A percentile compares a stretch with the other conserved stretches of the same genome.
Evolutionary conservation across 2,329 filamentous ascomycete species (phyloP).

Genomic region (Apiospora malaysiana): DNA sequence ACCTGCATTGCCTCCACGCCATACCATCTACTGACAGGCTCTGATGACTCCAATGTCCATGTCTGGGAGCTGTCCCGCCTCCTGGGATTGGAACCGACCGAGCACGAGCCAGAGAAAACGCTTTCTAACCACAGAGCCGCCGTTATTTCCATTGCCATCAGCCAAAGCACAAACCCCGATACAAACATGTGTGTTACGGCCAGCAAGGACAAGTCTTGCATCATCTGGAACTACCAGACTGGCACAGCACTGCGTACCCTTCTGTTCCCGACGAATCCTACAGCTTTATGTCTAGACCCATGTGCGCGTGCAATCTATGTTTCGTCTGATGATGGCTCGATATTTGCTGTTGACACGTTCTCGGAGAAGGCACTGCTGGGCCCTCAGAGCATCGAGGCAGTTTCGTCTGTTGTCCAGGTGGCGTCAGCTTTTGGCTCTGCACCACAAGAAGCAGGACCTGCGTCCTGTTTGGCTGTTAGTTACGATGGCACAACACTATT

Average conservation of each 20-base stretch:
- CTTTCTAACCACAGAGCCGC: slow-evolving; percentile 79
- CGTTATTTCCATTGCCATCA: slow-evolving; percentile 68
- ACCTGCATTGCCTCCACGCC: slow-evolving; percentile 76
- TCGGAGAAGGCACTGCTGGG: slow-evolving; percentile 61
- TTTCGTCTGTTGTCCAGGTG: slow-evolving; percentile 63
- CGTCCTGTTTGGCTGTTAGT: slow-evolving; percentile 72
- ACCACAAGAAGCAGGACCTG: slow-evolving; percentile 68
- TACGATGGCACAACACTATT: slow-evolving; percentile 83
- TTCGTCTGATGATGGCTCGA: slow-evolving; percentile 78
- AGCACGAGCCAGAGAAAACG: slow-evolving; percentile 74
- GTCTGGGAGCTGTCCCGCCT: slow-evolving; percentile 86
- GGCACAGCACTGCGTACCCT: slow-evolving; percentile 81
- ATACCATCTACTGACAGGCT: slow-evolving; percentile 77
- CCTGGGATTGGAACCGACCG: slow-evolving; percentile 63
- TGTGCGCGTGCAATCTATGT: slow-evolving; percentile 83
- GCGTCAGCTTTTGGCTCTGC: slow-evolving; percentile 60
- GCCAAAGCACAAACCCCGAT: slow-evolving; percentile 69
- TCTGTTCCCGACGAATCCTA: slow-evolving; percentile 75
- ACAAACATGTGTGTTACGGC: slow-evolving; percentile 85
- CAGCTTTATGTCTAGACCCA: slow-evolving; percentile 79
- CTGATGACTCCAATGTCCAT: slow-evolving; percentile 86
- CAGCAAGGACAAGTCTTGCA: slow-evolving; percentile 84
- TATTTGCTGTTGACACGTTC: slow-evolving; percentile 80
- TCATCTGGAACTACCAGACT: slow-evolving; percentile 90
- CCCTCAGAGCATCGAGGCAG: slow-evolving; percentile 55